Percentiles rank a stretch among this genome's conserved stretches.
Evolutionary conservation across 2,329 filamentous ascomycete species (phyloP).

Genomic region (Aspergillus jensenii): DNA sequence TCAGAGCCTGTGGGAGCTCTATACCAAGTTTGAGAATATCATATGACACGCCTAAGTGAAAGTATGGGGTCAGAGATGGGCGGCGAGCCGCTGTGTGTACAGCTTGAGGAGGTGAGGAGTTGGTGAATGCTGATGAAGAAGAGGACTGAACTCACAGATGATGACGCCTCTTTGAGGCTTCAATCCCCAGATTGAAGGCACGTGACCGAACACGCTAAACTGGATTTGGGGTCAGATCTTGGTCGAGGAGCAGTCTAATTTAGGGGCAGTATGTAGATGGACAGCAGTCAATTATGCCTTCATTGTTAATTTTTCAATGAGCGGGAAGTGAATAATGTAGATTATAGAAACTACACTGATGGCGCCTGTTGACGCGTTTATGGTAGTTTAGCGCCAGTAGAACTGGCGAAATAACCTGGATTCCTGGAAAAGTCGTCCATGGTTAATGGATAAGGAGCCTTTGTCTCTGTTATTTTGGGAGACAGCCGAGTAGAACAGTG

Average conservation of each 20-base stretch:
- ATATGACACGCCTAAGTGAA: slow-evolving; percentile 5
- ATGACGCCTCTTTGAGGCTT: not conserved
- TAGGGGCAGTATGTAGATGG: not conserved
- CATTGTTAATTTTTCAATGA: not conserved
- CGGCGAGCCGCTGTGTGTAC: not conserved
- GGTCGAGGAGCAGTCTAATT: not conserved
- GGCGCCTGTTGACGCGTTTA: not conserved
- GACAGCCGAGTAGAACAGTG: not conserved
- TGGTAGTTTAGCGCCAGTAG: not conserved
- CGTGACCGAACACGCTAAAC: not conserved
- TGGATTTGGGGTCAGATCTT: not conserved
- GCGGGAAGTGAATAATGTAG: not conserved
- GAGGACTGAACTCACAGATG: not conserved
- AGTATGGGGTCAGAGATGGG: not conserved
- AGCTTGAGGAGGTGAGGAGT: not conserved
- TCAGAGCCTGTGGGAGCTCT: slow-evolving; percentile 16
- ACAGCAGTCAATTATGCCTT: not conserved
- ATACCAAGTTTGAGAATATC: slow-evolving; percentile 1
- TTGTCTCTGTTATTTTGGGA: not conserved
- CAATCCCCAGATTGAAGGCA: not conserved
- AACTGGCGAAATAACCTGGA: not conserved
- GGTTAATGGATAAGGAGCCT: not conserved
- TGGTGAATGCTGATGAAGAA: not conserved
- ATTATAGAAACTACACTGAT: not conserved
- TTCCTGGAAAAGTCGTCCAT: not conserved